phyloP scores from a whole-genome alignment of 202 grass and related monocot genomes.

The Setaria viridis region DNA sequence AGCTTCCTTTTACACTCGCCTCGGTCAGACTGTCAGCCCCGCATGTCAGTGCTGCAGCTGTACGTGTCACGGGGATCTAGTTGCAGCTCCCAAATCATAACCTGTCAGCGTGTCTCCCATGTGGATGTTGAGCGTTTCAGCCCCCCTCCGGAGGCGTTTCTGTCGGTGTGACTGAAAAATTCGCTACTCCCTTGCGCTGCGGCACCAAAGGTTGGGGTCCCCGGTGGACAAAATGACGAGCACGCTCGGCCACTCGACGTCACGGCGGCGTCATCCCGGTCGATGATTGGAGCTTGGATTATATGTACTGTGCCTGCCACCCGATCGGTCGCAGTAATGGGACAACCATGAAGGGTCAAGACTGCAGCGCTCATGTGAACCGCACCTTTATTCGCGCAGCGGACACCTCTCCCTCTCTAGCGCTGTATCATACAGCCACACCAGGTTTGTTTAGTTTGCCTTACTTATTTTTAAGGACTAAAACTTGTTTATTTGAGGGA shows the following conservation, averaged over 20 bases:
- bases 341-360: constrained; percentile 18
- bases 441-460: no score
- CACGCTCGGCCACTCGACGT: constrained; percentile 9
- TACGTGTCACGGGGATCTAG: background rate
- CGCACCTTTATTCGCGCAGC: constrained; percentile 10
- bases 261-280: constrained; percentile 19
- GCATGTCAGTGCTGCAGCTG: no score
- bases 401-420: no score
- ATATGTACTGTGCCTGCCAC: constrained; percentile 22
- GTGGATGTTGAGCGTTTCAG: constrained; percentile 1
- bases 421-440: background rate
- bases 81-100: background rate
- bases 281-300: constrained; percentile 37
- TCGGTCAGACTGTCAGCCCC: background rate
- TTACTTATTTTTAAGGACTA: no score
- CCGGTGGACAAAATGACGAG: constrained; percentile 1
- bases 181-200: background rate
- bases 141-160: background rate
- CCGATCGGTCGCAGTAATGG: constrained; percentile 9
- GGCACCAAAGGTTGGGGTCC: background rate
- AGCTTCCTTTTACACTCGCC: background rate
- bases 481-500: no score
- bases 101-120: constrained; percentile 15
- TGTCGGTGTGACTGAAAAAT: constrained; percentile 34
- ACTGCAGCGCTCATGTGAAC: constrained; percentile 46